Evolutionary conservation across 1,284 basidiomycete species (phyloP), one percentile per base, ranked within the genome.

Genomic region (Boletus sp.): DNA sequence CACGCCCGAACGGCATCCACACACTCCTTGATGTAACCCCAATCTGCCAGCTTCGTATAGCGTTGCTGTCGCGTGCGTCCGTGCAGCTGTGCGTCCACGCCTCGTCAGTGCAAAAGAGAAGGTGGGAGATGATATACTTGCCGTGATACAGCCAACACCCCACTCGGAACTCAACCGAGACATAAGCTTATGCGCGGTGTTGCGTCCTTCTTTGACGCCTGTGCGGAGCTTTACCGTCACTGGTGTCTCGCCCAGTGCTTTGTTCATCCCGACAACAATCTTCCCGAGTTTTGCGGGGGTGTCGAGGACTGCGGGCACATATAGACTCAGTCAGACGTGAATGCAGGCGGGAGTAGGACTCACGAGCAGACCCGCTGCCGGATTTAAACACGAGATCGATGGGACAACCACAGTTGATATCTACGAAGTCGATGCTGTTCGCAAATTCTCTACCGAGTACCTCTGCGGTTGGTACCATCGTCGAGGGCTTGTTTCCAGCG

Each of bases 211-310:
- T 67, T 91, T 92, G 22, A 98, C 89, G 0, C 96, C 96, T 1
- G 93, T 98, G 42, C 95, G 82, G 53, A 98, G 81, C 74, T 99
- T 99, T 64, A 97, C 88, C 0, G 96, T 98, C n/a, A 99, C 78
- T 0, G 96, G 96, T 39, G 96, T 89, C 39, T 95, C 93, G 4
- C 95, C 95, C 0, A 98, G 80, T 0, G 92, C 94, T 54, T 83
- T 85, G 69, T 89, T 93, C 95, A 99, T 98, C 11, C 96, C 96
- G 12, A 90, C 78, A 24, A 98, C 70, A 53, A 96, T 95, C 72
- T 88, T 93, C 9, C 91, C 91, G 1, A 99, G 78, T 71, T 93
- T 91, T 3, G 81, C 85, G 0, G 91, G 84, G 6, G 89, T 79
- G 63, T 97, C 94, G 29, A 99, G 83, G 55, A 99, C 91, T 87